Conservation (phyloP, 2,329 filamentous ascomycete species). For the Dendrostoma leiphaemia region DNA sequence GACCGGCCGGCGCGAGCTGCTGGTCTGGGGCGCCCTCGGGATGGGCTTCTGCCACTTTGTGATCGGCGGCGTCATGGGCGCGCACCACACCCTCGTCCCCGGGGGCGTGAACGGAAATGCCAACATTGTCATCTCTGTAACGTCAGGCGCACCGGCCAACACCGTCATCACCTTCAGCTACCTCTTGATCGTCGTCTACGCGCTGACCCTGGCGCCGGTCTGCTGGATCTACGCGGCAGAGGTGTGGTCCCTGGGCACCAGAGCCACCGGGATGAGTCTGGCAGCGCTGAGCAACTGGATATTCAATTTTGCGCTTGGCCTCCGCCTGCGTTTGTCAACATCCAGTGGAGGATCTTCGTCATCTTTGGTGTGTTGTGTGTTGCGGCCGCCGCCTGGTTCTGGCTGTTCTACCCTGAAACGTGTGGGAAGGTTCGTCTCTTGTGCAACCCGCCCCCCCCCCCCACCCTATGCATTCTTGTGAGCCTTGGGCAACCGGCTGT, state of each 20-base stretch:
- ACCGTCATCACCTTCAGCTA: slow-evolving; percentile 56
- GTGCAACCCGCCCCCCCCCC: too few relatives aligned
- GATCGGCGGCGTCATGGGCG: slow-evolving; percentile 32
- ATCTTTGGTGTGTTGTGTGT: slow-evolving; percentile 38
- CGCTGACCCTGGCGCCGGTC: slow-evolving; percentile 61
- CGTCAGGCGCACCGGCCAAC: background rate
- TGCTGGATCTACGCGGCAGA: slow-evolving; percentile 67
- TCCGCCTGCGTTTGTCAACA: slow-evolving; percentile 59
- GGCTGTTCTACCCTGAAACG: slow-evolving; percentile 36
- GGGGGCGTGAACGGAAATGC: slow-evolving; percentile 3
- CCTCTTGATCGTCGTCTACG: slow-evolving; percentile 62
- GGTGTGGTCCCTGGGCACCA: slow-evolving; percentile 60
- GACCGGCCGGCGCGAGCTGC: slow-evolving; percentile 60
- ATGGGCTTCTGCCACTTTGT: slow-evolving; percentile 63
- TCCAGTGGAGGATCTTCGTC: slow-evolving; percentile 49
- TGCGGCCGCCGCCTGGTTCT: slow-evolving; percentile 32
- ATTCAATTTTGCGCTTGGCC: slow-evolving; percentile 59
- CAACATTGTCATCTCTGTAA: slow-evolving; percentile 1
- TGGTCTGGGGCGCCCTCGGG: slow-evolving; percentile 63
- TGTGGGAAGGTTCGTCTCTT: slow-evolving; percentile 39
- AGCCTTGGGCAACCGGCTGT: too few relatives aligned
- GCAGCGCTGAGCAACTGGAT: slow-evolving; percentile 30
- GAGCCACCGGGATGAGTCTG: slow-evolving; percentile 46
- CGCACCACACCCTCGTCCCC: background rate
- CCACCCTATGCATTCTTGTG: too few relatives aligned